A percentile compares a stretch with the other conserved stretches of the same genome.
phyloP scores from a whole-genome alignment of 768 basidiomycete genomes.

The Clavulina sp. region DNA sequence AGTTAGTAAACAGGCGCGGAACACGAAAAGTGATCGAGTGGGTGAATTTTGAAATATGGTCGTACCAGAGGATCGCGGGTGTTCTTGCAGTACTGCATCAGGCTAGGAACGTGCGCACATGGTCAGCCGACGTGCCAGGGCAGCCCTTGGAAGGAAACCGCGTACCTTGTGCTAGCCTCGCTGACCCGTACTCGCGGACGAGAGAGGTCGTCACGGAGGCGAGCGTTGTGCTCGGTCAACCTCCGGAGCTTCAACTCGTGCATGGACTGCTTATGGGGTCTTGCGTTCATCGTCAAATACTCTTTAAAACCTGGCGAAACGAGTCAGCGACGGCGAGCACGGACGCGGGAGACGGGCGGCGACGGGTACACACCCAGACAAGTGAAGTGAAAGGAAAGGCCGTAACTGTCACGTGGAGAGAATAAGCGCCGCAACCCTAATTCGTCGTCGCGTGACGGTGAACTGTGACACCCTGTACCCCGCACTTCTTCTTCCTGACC shows the following conservation, averaged over 20 bases:
- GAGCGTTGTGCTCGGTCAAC: constrained; percentile 83
- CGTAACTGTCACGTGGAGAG: background rate
- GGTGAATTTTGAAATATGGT: constrained; percentile 13
- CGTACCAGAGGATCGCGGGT: constrained; percentile 79
- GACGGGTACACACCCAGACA: background rate
- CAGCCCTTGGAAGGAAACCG: constrained; percentile 6
- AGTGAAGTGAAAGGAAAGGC: background rate
- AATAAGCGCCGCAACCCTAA: background rate
- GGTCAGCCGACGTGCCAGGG: background rate
- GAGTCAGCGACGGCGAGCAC: background rate
- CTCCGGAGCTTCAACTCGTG: constrained; percentile 91
- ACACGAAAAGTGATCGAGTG: constrained; percentile 4
- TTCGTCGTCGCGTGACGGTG: background rate
- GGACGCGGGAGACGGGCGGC: background rate
- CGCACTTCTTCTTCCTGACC: constrained; percentile 1
- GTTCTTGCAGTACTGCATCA: constrained; percentile 87
- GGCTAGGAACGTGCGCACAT: constrained; percentile 27
- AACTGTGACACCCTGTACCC: background rate
- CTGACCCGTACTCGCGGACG: constrained; percentile 81
- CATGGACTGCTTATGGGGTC: constrained; percentile 67
- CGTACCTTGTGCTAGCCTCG: constrained; percentile 76
- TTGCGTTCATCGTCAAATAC: constrained; percentile 13
- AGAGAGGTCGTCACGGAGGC: constrained; percentile 75
- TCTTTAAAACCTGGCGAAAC: background rate
- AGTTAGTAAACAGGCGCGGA: constrained; percentile 7